Conservation (phyloP, 805 yeast species). For the Yamadazyma phyllophila region DNA sequence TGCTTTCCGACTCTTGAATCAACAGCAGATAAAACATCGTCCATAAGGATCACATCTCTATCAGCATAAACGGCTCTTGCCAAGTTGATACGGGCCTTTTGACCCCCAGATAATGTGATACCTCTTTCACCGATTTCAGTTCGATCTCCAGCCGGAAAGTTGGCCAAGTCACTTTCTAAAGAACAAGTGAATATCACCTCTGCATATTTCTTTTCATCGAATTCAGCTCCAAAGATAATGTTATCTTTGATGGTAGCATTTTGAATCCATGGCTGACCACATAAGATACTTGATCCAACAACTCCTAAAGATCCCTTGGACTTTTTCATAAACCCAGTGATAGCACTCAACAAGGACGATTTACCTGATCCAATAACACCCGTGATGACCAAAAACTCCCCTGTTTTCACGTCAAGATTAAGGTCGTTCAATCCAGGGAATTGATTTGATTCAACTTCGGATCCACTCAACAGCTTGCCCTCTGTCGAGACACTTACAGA, state of each 20-base stretch:
- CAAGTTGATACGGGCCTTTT: slow-evolving; percentile 32
- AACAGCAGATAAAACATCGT: slow-evolving; percentile 35
- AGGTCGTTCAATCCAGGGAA: slow-evolving; percentile 28
- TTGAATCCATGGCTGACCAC: slow-evolving; percentile 37
- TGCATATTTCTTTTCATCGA: slow-evolving; percentile 22
- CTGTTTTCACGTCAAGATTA: slow-evolving; percentile 23
- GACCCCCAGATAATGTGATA: slow-evolving; percentile 35
- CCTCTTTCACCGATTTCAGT: slow-evolving; percentile 37
- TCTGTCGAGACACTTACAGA: neutral
- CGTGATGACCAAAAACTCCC: slow-evolving; percentile 34
- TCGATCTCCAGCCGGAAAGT: slow-evolving; percentile 30
- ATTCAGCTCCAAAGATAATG: slow-evolving; percentile 27
- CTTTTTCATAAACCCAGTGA: slow-evolving; percentile 36
- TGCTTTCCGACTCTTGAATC: slow-evolving; percentile 36
- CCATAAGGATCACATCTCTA: slow-evolving; percentile 27
- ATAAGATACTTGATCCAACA: slow-evolving; percentile 24
- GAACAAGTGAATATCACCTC: slow-evolving; percentile 27
- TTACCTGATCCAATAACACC: slow-evolving; percentile 37
- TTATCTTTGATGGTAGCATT: slow-evolving; percentile 32
- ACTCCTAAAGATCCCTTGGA: slow-evolving; percentile 25
- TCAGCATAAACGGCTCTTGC: slow-evolving; percentile 33
- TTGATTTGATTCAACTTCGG: neutral
- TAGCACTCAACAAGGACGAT: slow-evolving; percentile 34
- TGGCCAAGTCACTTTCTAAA: slow-evolving; percentile 26
- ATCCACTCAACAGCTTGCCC: too few species aligned